A percentile compares a stretch with the other conserved stretches of the same genome.
These are phyloP conservation scores for Penicillium desertorum DNA, from an alignment of 495 filamentous ascomycete species.

Conservation along the genomic window DNA sequence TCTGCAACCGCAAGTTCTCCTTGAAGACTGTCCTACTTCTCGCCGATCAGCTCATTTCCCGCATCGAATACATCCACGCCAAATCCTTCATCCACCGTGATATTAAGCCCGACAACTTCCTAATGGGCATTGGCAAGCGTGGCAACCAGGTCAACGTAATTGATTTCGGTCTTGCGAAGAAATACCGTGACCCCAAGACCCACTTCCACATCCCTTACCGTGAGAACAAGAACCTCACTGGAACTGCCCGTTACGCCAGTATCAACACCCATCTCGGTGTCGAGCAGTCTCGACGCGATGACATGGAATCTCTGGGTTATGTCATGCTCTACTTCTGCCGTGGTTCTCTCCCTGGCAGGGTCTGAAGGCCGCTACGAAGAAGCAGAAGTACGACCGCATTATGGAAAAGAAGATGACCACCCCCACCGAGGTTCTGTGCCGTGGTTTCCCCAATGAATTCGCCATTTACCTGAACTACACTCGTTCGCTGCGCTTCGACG, in stretches of 20 bases:
- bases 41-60: slow-evolving; percentile 97
- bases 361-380: slow-evolving; percentile 99
- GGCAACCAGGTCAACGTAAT: slow-evolving; percentile 99
- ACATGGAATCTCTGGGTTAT: slow-evolving; percentile 99
- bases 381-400: slow-evolving; percentile 99
- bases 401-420: slow-evolving; percentile 99
- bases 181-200: slow-evolving; percentile 99
- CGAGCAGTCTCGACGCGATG: slow-evolving; percentile 98
- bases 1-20: slow-evolving; percentile 99
- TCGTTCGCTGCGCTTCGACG: slow-evolving; percentile 96
- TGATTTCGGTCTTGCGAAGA: slow-evolving; percentile 99
- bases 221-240: slow-evolving; percentile 99
- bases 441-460: slow-evolving; percentile 99
- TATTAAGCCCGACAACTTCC: slow-evolving; percentile 99
- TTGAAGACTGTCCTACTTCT: slow-evolving; percentile 98
- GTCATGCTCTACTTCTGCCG: slow-evolving; percentile 99
- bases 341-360: slow-evolving; percentile 98
- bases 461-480: slow-evolving; percentile 99
- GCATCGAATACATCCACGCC: slow-evolving; percentile 99
- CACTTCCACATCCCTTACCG: slow-evolving; percentile 99
- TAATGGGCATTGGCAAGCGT: slow-evolving; percentile 99
- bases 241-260: slow-evolving; percentile 97
- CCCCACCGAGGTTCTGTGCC: slow-evolving; percentile 97
- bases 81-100: slow-evolving; percentile 99
- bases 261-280: slow-evolving; percentile 99